Evolutionary conservation across 2,329 filamentous ascomycete genomes (phyloP).

Genomic region (Apiospora saccharicola): DNA sequence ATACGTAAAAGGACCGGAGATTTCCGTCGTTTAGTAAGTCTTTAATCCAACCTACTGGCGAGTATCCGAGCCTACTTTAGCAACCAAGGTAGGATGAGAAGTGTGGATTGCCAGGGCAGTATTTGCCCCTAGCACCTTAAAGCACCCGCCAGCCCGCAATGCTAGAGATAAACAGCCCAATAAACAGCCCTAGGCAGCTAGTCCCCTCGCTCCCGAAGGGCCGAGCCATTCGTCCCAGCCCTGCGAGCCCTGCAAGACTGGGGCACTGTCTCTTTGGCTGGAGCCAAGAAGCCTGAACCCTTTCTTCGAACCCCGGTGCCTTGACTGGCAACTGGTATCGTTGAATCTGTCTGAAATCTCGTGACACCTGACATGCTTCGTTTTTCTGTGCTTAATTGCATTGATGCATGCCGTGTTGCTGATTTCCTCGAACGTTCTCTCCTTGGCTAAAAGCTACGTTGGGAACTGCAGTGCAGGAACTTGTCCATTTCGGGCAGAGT

Average conservation of each 20-base stretch:
- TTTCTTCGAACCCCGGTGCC: not conserved
- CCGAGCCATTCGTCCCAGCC: not conserved
- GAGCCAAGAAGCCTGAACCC: not conserved
- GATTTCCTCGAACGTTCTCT: not conserved
- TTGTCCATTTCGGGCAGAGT: not conserved
- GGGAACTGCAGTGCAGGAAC: not conserved
- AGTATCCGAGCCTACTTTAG: too few relatives aligned
- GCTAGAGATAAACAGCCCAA: not conserved
- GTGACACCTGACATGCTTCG: not conserved
- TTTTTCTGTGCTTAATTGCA: not conserved
- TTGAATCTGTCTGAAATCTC: not conserved
- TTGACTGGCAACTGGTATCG: not conserved
- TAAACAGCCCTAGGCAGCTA: constrained; percentile 4
- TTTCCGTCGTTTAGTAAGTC: not conserved
- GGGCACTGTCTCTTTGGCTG: not conserved
- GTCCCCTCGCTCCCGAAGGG: not conserved
- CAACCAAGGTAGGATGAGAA: not conserved
- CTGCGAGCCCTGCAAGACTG: not conserved
- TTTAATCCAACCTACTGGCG: not conserved
- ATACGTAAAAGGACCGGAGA: not conserved
- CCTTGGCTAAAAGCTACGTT: constrained; percentile 1
- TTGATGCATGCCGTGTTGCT: too few relatives aligned
- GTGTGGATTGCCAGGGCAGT: not conserved
- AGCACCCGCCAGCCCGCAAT: not conserved
- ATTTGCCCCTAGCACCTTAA: not conserved